A percentile compares a stretch with the other conserved stretches of the same genome.
phyloP scores from a whole-genome alignment of 2,329 filamentous ascomycete species.

The Neofusicoccum umdonicola region DNA sequence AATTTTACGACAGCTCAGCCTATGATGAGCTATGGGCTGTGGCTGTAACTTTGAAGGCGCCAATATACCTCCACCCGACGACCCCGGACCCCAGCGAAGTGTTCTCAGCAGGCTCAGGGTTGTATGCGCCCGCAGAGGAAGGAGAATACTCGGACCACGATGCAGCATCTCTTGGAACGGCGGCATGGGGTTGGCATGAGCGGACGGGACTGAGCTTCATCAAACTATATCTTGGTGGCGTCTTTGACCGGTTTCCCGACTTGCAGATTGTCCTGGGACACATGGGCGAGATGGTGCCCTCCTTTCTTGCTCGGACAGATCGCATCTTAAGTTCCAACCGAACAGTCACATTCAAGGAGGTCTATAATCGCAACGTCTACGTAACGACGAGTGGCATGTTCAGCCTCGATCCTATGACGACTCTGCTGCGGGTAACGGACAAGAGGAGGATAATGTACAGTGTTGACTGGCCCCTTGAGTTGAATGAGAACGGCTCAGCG shows the following conservation, averaged over 20 bases:
- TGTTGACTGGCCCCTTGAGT: slow-evolving; percentile 58
- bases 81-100: background rate
- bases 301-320: slow-evolving; percentile 51
- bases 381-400: slow-evolving; percentile 58
- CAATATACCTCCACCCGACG: background rate
- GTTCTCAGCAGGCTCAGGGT: background rate
- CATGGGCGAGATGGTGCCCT: slow-evolving; percentile 55
- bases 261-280: slow-evolving; percentile 57
- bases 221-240: slow-evolving; percentile 50
- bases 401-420: slow-evolving; percentile 48
- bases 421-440: slow-evolving; percentile 42
- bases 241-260: slow-evolving; percentile 55
- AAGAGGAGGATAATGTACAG: slow-evolving; percentile 56
- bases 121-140: background rate
- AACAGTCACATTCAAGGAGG: slow-evolving; percentile 42
- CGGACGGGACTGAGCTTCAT: slow-evolving; percentile 51
- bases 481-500: slow-evolving; percentile 46
- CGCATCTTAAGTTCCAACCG: slow-evolving; percentile 19
- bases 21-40: background rate
- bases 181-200: slow-evolving; percentile 52
- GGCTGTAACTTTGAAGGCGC: background rate
- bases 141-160: slow-evolving; percentile 37
- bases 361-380: slow-evolving; percentile 58
- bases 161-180: slow-evolving; percentile 37
- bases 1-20: background rate